Evolutionary conservation across 1,139 yeast genomes (phyloP), one percentile per base, ranked within the genome.

Genomic region (Nematodospora anomalae): DNA sequence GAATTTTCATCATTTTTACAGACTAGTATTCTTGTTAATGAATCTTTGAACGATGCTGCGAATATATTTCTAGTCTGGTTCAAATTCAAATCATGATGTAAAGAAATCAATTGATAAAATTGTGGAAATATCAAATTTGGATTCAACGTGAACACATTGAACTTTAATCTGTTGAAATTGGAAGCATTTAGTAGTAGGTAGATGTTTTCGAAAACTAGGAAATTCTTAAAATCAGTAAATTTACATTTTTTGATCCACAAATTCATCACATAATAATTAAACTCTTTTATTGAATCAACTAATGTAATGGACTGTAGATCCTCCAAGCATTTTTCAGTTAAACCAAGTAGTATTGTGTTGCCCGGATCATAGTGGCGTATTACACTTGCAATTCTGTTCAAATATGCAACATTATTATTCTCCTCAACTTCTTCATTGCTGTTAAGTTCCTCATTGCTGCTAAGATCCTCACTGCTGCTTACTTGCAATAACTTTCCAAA

Each of bases 71-170:
- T 11, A 9, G 23, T 14, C 8, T 36, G 35, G 10, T 24, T 14
- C 16, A 20, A 27, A 12, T 22, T 25, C 8, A 20, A 24, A 14
- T 18, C 27, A 18, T 30, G 26, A 21, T 23, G 15, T 12, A 24
- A 20, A 5, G 18, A 3, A 4, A 37, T 24, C 10, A 35, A 46
- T 10, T 46, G 38, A 41, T 60, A 58, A 41, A 60, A 60, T 15
- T 39, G 33, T 3, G 63, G 64, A 38, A 58, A 62, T 30, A 58
- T 35, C 12, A 61, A 41, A 11, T 49, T 49, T 3, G 66, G 64
- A 13, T 56, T 52, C 15, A 49, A 47, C 1, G 63, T 54, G 21
- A 50, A 51, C 22, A 47, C 38, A 16, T 46, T 45, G 21, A 46
- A 40, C 15, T 41, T 42, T n/a, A 46, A 30, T 12, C 30, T 35